Base-by-base conservation (phyloP, 1,284 basidiomycete genomes). In the Ustilago crameri region DNA sequence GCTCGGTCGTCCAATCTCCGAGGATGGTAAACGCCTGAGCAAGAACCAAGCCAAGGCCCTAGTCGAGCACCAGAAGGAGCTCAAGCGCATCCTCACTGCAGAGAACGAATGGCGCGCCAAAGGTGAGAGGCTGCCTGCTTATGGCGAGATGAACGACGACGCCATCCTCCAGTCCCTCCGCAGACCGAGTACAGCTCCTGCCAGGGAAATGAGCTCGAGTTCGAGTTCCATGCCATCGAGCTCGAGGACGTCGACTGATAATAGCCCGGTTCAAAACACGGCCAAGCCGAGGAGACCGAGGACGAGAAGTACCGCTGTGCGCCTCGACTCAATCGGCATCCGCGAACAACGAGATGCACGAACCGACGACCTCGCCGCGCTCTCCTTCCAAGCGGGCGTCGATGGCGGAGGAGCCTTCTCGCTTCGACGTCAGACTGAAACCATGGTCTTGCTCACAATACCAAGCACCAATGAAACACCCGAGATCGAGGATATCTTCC, bases 41-140 rank as follows among this genome's bases (percentile, higher is more conserved):
- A 59, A 62, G 44, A 74, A 74, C 56, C 51, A 74, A 43, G 71
- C 71, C 20, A 65, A 55, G 35, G 71, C 71, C 17, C 56, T 74
- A 3, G 62, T 44, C 1, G 66, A 61, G 2, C 71, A 74, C 46
- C 47, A 74, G 17, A 47, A 58, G 48, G 71, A 74, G 52, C 61
- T 74, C 30, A 35, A 69, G 32, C 61, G 71, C 27, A 74, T 74
- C 26, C 44, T 60, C 12, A 74, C 71, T 9, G 71, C 66, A 4
- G 71, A 74, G 40, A 53, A 62, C 22, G 71, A 74, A 46, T 74
- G 71, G 71, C 41, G 71, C 1, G 57, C 67, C 9, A 49, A 59
- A 26, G 71, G 71, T 2, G 71, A 74, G 35, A 42, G 51, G 10
- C 42, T 74, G 14, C 71, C 71, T 0, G 41, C 52, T 2, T 74